Evolutionary conservation across 1,139 yeast genomes (phyloP), one percentile per base, ranked within the genome.

Genomic region (Pichia sp.): DNA sequence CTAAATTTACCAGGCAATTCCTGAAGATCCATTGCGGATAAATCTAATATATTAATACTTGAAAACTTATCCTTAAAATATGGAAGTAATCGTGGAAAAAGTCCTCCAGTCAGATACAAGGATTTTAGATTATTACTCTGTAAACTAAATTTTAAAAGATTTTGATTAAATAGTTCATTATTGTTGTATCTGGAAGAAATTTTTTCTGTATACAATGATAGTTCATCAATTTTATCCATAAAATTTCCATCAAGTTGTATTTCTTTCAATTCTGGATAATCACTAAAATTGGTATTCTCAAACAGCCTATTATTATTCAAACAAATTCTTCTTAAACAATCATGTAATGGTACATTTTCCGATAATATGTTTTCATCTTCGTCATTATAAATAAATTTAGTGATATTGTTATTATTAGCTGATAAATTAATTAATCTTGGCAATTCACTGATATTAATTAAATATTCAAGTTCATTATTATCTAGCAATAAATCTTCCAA

Each of bases 211-310:
- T 49, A 41, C 24, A 57, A 60, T 4, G 60, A 55, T 9, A 72
- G 48, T 23, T 66, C 67, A 1, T 57, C 43, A 2, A 69, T 40
- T 10, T 22, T 12, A 4, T 52, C 45, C 5, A 50, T 51, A n/a
- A 73, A 53, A 30, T 58, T 73, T 8, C 78, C 73, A 55, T 76
- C 81, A 28, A 75, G 54, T 43, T 76, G 64, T 34, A 78, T 58
- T 4, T 69, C 70, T 39, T 78, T 61, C 48, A 77, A 62, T 30
- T 53, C 60, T 1, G 74, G 74, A 47, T 65, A 70, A 9, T 53
- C 46, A 2, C 51, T 51, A 9, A 74, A 52, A 41, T 71, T 65
- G 16, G 77, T 52, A 2, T 41, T 16, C 2, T 35, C 42, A 20
- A 47, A 48, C 30, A 77, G 53, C 3, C 58, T 56, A 53, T 77